Base-by-base conservation (phyloP, 75 land plant species). In the Sequoia sempervirens region DNA sequence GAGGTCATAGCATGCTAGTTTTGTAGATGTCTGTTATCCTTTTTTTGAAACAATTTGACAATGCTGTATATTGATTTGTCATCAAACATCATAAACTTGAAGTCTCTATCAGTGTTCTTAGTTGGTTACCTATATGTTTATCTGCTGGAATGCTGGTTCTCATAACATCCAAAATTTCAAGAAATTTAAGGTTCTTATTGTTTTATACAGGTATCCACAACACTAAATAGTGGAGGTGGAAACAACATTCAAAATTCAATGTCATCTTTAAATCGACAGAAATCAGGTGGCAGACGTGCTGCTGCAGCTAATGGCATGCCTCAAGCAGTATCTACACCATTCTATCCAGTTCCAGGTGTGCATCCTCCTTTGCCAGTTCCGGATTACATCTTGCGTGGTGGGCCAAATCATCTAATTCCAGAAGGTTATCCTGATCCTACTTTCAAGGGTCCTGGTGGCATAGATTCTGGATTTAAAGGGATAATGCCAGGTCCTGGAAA, bases 381-480 rank as follows among this genome's bases (percentile, higher is more conserved):
- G 17, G 82, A 80, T 17, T 80, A 50, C 38, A 32, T 80, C 54
- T 34, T 80, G 58, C 18, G 61, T 14, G 61, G 61, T 80, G 61
- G 61, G 3, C 54, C 56, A 53, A 80, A 52, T 80, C 26, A 78
- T 15, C 45, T 80, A 34, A 80, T 80, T 50, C 61, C 52, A 32
- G 82, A 80, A 30, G 30, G 53, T 17, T 46, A 53, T 80, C 61
- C 82, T 34, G 82, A 80, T 28, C 61, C 28, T 23, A 0, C 38
- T 53, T 80, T 50, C 32, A 80, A 80, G 61, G 82, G 56, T 53
- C 61, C 82, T 32, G 40, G 23, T 36, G 82, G 40, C 61, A 47
- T 80, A 38, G 82, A 80, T 53, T 32, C 40, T 50, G 82, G 82
- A 34, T 50, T 80, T 5, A 80, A 80, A 80, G 82, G 82, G 28